A percentile compares a stretch with the other conserved stretches of the same genome.
Evolutionary conservation across 306 rosid genomes (phyloP).

Genomic region (Ammopiptanthus mongolicus): DNA sequence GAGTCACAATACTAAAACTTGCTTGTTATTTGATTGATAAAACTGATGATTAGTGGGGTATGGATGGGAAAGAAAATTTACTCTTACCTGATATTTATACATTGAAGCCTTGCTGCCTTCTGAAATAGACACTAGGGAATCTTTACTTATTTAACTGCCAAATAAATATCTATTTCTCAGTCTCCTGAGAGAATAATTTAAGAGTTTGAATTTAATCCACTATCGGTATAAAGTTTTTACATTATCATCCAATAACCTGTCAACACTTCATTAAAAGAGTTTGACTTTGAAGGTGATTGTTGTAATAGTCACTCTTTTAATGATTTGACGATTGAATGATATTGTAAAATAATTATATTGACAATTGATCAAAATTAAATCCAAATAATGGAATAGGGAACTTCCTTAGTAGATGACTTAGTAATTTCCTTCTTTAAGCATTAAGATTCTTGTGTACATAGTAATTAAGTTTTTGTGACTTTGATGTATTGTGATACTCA

Average conservation of each 20-base stretch:
- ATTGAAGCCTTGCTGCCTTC: background rate
- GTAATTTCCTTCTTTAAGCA: background rate
- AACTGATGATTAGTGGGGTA: background rate
- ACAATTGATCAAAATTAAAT: background rate
- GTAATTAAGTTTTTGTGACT: background rate
- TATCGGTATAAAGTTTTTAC: background rate
- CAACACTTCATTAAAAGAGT: background rate
- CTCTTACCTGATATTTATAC: background rate
- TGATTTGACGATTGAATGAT: background rate
- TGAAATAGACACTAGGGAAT: background rate
- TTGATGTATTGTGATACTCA: background rate
- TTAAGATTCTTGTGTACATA: background rate
- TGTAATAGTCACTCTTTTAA: background rate
- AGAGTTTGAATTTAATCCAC: too few species aligned
- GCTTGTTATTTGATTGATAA: background rate
- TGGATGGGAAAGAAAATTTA: background rate
- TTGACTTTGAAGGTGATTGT: background rate
- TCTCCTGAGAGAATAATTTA: too few species aligned
- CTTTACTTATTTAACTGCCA: background rate
- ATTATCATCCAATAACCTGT: background rate
- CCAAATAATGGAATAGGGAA: background rate
- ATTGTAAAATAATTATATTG: too few species aligned
- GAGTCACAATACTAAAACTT: background rate
- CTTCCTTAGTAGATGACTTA: background rate
- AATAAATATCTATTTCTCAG: background rate